Evolutionary conservation across 2,329 filamentous ascomycete genomes (phyloP).

Genomic region (Cordyceps javanica): DNA sequence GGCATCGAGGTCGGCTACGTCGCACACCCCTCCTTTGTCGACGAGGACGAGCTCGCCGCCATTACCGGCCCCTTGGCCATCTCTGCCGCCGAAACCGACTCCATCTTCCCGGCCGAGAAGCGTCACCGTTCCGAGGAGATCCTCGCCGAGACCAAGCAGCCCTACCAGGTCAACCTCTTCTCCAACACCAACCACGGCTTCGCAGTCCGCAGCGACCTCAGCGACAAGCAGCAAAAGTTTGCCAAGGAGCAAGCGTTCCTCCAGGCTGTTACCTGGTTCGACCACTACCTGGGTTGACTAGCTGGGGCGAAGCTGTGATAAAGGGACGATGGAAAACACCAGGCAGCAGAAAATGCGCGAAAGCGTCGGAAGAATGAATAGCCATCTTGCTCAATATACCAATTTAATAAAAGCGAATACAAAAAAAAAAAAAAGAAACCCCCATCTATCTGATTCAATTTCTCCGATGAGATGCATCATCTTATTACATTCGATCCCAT

Average conservation of each 20-base stretch:
- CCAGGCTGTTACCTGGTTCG: constrained; percentile 72
- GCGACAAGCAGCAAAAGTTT: constrained; percentile 48
- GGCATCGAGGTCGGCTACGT: constrained; percentile 53
- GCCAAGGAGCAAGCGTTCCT: constrained; percentile 74
- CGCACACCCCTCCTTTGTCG: constrained; percentile 59
- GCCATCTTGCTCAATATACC: neutral
- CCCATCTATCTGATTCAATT: too few species aligned
- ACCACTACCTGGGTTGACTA: constrained; percentile 35
- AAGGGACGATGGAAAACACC: too few species aligned
- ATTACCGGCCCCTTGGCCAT: constrained; percentile 54
- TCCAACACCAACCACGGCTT: constrained; percentile 67
- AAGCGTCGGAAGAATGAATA: too few species aligned
- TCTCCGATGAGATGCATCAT: neutral
- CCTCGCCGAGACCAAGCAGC: constrained; percentile 42
- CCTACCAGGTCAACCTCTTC: constrained; percentile 67
- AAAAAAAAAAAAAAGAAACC: too few species aligned
- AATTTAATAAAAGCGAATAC: neutral
- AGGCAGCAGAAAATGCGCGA: neutral
- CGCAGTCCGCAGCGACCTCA: constrained; percentile 58
- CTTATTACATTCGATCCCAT: neutral
- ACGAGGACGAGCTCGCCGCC: constrained; percentile 51
- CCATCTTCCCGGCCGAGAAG: constrained; percentile 49
- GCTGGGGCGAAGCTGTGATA: neutral
- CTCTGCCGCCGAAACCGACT: constrained; percentile 57
- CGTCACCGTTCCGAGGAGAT: constrained; percentile 54